These are phyloP conservation scores for Leptodermis oblonga DNA, from an alignment of 257 asterid species.

Conservation along the genomic window DNA sequence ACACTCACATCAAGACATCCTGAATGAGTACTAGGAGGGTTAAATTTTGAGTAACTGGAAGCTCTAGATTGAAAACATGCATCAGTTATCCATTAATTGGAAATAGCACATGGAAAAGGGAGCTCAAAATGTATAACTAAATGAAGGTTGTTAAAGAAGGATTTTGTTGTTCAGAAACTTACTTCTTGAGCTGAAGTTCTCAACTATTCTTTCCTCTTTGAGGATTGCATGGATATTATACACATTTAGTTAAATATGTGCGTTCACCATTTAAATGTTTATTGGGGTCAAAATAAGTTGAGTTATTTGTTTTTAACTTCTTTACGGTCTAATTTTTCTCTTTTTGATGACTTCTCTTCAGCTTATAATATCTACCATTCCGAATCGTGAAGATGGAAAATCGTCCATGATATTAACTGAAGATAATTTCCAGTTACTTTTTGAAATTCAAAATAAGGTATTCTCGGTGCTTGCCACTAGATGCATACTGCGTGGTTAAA, in stretches of 20 bases:
- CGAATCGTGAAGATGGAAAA: constrained; percentile 55
- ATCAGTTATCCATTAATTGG: not conserved
- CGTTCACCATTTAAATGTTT: not conserved
- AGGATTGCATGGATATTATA: not conserved
- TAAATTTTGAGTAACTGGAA: not conserved
- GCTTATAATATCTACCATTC: constrained; percentile 86
- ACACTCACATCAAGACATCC: not conserved
- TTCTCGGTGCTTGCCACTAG: not conserved
- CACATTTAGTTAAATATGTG: not conserved
- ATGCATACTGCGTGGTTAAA: not conserved
- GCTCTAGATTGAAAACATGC: not conserved
- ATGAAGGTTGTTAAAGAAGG: not conserved
- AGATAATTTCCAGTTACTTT: constrained; percentile 73
- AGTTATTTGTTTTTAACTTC: not conserved
- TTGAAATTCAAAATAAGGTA: constrained; percentile 91
- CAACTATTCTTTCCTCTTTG: not conserved
- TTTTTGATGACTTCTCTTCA: constrained; percentile 37
- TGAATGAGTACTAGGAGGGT: not conserved
- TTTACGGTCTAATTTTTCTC: not conserved
- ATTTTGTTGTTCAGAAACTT: not conserved
- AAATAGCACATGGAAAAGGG: not conserved
- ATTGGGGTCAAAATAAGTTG: not conserved
- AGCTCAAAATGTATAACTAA: not conserved
- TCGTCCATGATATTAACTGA: constrained; percentile 79
- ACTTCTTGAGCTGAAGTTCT: not conserved